Evolutionary conservation across 176 grass and related monocot species (phyloP).

Genomic region (Saccharum spontaneum): DNA sequence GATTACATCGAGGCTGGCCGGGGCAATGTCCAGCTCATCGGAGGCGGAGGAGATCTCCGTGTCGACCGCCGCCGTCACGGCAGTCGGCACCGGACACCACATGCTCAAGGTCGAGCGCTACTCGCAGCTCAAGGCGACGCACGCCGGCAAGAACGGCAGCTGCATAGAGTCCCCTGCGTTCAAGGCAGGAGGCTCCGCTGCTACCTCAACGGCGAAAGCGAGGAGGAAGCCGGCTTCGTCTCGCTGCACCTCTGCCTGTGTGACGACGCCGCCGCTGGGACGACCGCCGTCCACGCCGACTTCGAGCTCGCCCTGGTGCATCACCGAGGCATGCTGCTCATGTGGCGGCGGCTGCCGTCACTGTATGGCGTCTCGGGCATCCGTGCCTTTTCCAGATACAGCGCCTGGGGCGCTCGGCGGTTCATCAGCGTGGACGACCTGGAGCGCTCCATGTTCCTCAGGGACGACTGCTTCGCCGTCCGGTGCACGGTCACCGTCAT

Average conservation of each 20-base stretch:
- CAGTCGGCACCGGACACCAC: not conserved
- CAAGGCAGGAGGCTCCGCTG: not conserved
- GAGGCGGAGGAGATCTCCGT: not conserved
- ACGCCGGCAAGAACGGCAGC: not conserved
- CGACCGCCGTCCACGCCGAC: slow-evolving; percentile 6
- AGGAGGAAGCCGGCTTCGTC: slow-evolving; percentile 8
- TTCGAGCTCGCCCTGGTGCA: not conserved
- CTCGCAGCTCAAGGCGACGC: not conserved
- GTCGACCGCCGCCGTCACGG: not conserved
- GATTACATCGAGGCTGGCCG: no score
- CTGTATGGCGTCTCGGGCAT: no score
- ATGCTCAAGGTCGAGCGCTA: slow-evolving; percentile 12
- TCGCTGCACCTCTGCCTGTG: not conserved
- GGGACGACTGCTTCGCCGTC: no score
- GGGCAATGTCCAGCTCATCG: no score
- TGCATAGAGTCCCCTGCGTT: not conserved
- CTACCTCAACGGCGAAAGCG: not conserved
- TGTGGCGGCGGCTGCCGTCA: no score
- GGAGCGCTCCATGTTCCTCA: not conserved
- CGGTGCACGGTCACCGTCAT: not conserved
- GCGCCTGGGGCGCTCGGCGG: not conserved
- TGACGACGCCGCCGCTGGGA: not conserved
- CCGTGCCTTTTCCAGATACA: no score
- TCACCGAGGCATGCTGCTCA: not conserved
- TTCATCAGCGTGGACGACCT: not conserved